Base-by-base conservation (phyloP, 1,139 yeast genomes). In the Saccharomyces pastorianus region DNA sequence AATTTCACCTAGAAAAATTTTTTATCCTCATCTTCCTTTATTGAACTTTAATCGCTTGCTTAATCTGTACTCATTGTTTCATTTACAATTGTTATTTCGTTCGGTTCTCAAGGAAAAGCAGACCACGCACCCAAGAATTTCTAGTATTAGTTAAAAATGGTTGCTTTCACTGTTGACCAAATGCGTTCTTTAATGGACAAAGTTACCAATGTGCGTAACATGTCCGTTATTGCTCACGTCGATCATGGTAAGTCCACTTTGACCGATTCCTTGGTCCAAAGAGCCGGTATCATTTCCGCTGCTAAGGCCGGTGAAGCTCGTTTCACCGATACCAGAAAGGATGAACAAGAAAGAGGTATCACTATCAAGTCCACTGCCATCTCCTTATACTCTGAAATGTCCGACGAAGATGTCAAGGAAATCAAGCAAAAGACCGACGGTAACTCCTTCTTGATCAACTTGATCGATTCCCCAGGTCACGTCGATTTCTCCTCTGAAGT, bases 221-320 rank as follows among this genome's bases (percentile, higher is more conserved):
- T 93, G 96, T 93, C 98, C 79, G 99, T 93, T 80, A 93, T 93
- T 85, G 99, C 99, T 76, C 99, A 93, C 88, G 98, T 93, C 87
- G 99, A 93, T 85, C 99, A 93, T 85, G 99, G 99, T 82, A 93
- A 93, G 80, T 90, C 98, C 68, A 93, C 99, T 72, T 85, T 93
- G 79, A 90, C 99, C 77, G 99, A 93, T 80, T 91, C 98, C 66
- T 87, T 93, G 76, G 98, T 93, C 71, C 97, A 91, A 83, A 87
- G 85, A 74, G 98, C 99, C 69, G 99, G 99, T 88, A 93, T 93
- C 76, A 93, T 93, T 73, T 93, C 99, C 58, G 97, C 98, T 73
- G 97, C 96, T 74, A 90, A 89, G 83, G 98, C 98, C 65, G 99
- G 99, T 85, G 98, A 93, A 75, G 98, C 98, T 72, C 93, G 99